phyloP scores from a whole-genome alignment of 2,329 filamentous ascomycete species.

The Cercospora sp. region DNA sequence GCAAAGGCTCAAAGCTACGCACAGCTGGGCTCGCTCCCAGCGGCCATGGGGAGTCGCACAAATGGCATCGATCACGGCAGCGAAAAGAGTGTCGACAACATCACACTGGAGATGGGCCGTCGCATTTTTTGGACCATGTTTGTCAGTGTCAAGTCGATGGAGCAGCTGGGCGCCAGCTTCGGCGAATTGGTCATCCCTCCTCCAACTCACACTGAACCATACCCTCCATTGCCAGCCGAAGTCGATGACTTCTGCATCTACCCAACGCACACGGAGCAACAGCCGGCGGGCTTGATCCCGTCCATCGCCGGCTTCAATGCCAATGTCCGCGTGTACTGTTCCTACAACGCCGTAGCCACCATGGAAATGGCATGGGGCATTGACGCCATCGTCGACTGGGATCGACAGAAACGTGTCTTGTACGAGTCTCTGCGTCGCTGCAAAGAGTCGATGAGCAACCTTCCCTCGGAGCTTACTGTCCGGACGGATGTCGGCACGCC shows the following conservation, averaged over 20 bases:
- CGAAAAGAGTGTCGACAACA: conserved; percentile 46
- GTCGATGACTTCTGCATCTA: conserved; percentile 83
- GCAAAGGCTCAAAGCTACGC: conserved; percentile 49
- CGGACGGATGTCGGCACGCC: conserved; percentile 45
- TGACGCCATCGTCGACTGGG: conserved; percentile 72
- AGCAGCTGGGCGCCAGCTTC: conserved; percentile 72
- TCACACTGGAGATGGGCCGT: conserved; percentile 56
- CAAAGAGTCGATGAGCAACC: conserved; percentile 65
- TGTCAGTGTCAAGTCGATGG: conserved; percentile 69
- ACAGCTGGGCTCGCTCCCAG: conserved; percentile 41
- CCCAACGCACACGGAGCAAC: conserved; percentile 67
- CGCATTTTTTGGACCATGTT: conserved; percentile 81
- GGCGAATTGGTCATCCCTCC: conserved; percentile 74
- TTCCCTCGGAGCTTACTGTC: conserved; percentile 70
- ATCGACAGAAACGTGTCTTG: conserved; percentile 72
- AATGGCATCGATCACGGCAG: conserved; percentile 40
- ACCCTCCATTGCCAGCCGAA: conserved; percentile 77
- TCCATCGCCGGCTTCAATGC: conserved; percentile 78
- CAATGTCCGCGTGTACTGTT: conserved; percentile 74
- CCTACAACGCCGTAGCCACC: conserved; percentile 76
- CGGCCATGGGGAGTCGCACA: conserved; percentile 41
- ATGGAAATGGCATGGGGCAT: conserved; percentile 81
- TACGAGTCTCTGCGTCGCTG: conserved; percentile 69
- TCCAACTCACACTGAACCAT: conserved; percentile 71
- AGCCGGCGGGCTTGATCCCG: conserved; percentile 68